phyloP scores from a whole-genome alignment of 1,139 yeast genomes.

The Saccharomyces hybrid region DNA sequence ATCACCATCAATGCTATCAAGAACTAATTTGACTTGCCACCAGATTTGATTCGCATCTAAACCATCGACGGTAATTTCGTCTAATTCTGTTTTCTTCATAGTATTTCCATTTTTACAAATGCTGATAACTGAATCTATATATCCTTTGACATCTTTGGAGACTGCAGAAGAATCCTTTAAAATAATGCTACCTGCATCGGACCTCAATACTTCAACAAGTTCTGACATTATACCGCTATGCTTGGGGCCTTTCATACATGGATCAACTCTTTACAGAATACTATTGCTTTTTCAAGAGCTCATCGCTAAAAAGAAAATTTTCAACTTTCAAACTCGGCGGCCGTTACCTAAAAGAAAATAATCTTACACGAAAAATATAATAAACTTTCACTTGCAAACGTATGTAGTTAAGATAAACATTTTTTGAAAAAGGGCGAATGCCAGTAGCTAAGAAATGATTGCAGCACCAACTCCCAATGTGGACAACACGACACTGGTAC shows the following conservation, averaged over 20 bases:
- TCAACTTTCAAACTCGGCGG: background rate
- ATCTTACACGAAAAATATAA: background rate
- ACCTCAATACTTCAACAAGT: constrained; percentile 14
- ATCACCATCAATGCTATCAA: constrained; percentile 60
- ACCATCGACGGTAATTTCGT: constrained; percentile 78
- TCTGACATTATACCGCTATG: constrained; percentile 9
- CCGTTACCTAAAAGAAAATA: background rate
- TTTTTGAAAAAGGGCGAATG: no score
- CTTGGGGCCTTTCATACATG: background rate
- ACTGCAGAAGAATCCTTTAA: constrained; percentile 15
- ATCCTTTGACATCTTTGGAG: constrained; percentile 19
- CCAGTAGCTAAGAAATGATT: constrained; percentile 30
- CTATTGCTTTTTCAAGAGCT: background rate
- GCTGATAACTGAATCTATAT: constrained; percentile 27
- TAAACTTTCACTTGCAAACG: no score
- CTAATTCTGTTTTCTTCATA: constrained; percentile 58
- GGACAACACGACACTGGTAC: constrained; percentile 42
- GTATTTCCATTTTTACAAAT: constrained; percentile 15
- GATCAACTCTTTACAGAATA: background rate
- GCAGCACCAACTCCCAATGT: constrained; percentile 45
- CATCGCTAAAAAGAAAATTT: background rate
- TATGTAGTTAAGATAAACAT: no score
- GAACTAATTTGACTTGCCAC: constrained; percentile 84
- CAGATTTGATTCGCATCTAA: constrained; percentile 86
- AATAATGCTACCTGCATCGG: constrained; percentile 18